Evolutionary conservation across 768 basidiomycete genomes (phyloP).

Genomic region (Mycena rosella): DNA sequence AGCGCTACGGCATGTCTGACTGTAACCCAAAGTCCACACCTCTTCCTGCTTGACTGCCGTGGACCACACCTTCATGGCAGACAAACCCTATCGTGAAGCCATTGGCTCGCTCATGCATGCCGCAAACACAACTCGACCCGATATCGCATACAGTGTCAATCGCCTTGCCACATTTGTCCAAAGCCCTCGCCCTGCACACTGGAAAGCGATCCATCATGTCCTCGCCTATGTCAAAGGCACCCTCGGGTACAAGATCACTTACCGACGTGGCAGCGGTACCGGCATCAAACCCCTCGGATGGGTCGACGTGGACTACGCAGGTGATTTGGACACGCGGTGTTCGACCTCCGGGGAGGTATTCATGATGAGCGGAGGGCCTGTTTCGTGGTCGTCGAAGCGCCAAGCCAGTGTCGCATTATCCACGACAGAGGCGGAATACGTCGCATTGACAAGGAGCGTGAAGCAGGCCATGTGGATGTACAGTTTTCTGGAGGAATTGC

Average conservation of each 20-base stretch:
- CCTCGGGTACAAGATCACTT: conserved; percentile 22
- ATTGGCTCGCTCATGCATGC: conserved; percentile 43
- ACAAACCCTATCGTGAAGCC: conserved; percentile 43
- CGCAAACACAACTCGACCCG: conserved; percentile 43
- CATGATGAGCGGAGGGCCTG: conserved; percentile 21
- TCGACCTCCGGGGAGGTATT: conserved; percentile 48
- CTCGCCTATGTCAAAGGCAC: conserved; percentile 53
- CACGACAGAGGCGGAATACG: too few relatives aligned
- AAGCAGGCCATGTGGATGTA: background rate
- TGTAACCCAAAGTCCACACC: conserved; percentile 45
- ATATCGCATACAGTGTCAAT: conserved; percentile 39
- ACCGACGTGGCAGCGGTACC: background rate
- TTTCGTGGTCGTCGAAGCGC: conserved; percentile 27
- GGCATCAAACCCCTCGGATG: conserved; percentile 21
- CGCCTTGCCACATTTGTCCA: conserved; percentile 38
- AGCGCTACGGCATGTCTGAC: conserved; percentile 38
- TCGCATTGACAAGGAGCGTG: conserved; percentile 9
- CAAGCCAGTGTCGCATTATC: conserved; percentile 52
- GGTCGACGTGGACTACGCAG: conserved; percentile 23
- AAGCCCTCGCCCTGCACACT: conserved; percentile 48
- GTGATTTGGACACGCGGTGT: conserved; percentile 22
- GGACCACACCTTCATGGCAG: conserved; percentile 40
- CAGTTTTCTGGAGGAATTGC: conserved; percentile 36
- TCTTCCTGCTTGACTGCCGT: conserved; percentile 37
- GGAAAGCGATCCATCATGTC: conserved; percentile 52